A percentile compares a stretch with the other conserved stretches of the same genome.
These are phyloP conservation scores for Chytriomyces hyalinus DNA, from an alignment of 192 early-diverging fungal species.

Conservation along the genomic window DNA sequence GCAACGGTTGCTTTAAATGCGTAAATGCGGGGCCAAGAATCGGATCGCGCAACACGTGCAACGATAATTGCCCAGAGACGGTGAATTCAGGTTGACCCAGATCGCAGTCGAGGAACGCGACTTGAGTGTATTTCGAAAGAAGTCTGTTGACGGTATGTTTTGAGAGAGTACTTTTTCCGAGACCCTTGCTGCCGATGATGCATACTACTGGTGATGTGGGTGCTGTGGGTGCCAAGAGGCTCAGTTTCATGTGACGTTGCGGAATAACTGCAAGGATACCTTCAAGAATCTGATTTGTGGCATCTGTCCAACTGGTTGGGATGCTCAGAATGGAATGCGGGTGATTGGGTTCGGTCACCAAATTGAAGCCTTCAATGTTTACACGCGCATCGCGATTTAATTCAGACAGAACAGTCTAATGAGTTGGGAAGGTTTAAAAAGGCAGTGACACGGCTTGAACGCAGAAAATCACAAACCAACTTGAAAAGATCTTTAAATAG, in stretches of 20 bases:
- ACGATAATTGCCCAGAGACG: constrained; percentile 76
- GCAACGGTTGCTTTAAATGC: constrained; percentile 64
- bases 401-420: neutral
- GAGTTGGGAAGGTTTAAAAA: neutral
- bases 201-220: constrained; percentile 53
- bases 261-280: neutral
- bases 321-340: constrained; percentile 38
- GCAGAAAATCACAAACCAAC: constrained; percentile 18
- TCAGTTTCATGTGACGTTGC: no score
- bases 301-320: constrained; percentile 47
- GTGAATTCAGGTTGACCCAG: constrained; percentile 91
- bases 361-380: constrained; percentile 55
- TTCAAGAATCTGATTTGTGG: constrained; percentile 9
- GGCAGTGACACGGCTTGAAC: neutral
- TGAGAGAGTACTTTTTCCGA: constrained; percentile 89
- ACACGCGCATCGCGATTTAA: constrained; percentile 14
- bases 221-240: no score
- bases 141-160: constrained; percentile 78
- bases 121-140: constrained; percentile 65
- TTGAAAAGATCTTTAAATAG: constrained; percentile 57
- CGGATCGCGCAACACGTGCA: constrained; percentile 74
- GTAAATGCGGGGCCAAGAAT: constrained; percentile 85
- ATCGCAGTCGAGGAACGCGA: constrained; percentile 91
- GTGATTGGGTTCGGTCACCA: constrained; percentile 43
- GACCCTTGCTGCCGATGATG: constrained; percentile 78